Conservation (phyloP, 2,329 filamentous ascomycete species). For the Drechslerella coelobrocha region DNA sequence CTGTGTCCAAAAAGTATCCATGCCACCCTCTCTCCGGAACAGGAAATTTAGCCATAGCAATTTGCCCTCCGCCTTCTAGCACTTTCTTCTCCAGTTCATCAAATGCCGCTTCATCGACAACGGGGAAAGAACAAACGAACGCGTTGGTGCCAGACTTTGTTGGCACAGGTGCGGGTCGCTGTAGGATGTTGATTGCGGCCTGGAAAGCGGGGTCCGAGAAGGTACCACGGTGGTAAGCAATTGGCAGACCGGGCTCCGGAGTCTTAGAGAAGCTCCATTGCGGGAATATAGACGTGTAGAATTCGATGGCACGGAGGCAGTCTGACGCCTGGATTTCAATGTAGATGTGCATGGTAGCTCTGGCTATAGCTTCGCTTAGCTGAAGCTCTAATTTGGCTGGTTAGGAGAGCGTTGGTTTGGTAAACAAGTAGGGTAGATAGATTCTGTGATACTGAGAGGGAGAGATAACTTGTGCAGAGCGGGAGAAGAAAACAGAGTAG, state of each 20-base stretch:
- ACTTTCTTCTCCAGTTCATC: slow-evolving; percentile 30
- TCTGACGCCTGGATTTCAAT: slow-evolving; percentile 43
- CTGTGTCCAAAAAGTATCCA: slow-evolving; percentile 48
- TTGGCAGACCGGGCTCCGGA: slow-evolving; percentile 19
- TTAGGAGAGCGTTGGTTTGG: slow-evolving; percentile 1
- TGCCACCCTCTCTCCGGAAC: slow-evolving; percentile 44
- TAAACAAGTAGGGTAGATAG: neutral
- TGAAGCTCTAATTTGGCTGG: no score
- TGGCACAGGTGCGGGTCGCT: slow-evolving; percentile 17
- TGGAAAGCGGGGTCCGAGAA: slow-evolving; percentile 1
- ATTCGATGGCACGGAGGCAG: slow-evolving; percentile 64
- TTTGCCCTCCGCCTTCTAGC: slow-evolving; percentile 25
- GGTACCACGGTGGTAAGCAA: slow-evolving; percentile 38
- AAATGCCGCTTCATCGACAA: slow-evolving; percentile 23
- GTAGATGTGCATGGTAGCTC: slow-evolving; percentile 39
- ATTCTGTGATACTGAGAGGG: neutral
- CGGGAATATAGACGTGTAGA: slow-evolving; percentile 70
- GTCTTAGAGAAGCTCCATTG: slow-evolving; percentile 29
- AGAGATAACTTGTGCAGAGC: neutral
- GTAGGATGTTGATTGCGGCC: slow-evolving; percentile 34
- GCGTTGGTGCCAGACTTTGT: slow-evolving; percentile 36
- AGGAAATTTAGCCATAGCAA: slow-evolving; percentile 35
- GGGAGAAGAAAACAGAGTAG: neutral
- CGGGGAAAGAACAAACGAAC: slow-evolving; percentile 45
- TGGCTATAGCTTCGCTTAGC: no score